These are phyloP conservation scores for Gaultheria prostrata DNA, from an alignment of 148 eudicot species.

Conservation along the genomic window DNA sequence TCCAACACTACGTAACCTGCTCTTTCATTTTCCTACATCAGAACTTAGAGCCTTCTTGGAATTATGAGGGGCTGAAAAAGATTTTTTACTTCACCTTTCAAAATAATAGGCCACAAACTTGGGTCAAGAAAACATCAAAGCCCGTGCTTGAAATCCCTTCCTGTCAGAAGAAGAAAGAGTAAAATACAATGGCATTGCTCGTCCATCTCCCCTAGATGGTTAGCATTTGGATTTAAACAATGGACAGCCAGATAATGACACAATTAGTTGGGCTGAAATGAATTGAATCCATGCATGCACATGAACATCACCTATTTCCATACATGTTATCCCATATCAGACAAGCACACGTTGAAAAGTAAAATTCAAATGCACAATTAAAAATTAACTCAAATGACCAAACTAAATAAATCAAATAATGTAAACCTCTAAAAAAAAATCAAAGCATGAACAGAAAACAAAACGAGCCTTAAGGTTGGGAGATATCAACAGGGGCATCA, in stretches of 20 bases:
- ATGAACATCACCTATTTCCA: not conserved
- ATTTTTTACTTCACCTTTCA: not conserved
- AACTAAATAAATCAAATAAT: not conserved
- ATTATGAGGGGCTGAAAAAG: not conserved
- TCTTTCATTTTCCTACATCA: conserved; percentile 2
- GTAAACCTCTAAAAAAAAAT: not conserved
- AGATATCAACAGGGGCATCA: not conserved
- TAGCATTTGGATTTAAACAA: not conserved
- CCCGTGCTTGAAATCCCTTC: conserved; percentile 1
- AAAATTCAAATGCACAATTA: not conserved
- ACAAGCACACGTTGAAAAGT: not conserved
- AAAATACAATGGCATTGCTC: not conserved
- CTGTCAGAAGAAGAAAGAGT: not conserved
- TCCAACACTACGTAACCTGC: not conserved
- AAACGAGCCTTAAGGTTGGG: not conserved
- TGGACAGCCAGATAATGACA: not conserved
- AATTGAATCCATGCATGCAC: not conserved
- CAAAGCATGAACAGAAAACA: not conserved
- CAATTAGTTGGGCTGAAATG: not conserved
- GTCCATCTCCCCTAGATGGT: not conserved
- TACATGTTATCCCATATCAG: not conserved
- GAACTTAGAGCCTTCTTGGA: not conserved
- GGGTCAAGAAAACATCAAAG: not conserved
- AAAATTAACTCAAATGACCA: not conserved
- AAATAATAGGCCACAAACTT: not conserved